Percentiles rank a stretch among this genome's conserved stretches.
phyloP scores from a whole-genome alignment of 2,329 filamentous ascomycete species.

The Pseudocercospora musae region DNA sequence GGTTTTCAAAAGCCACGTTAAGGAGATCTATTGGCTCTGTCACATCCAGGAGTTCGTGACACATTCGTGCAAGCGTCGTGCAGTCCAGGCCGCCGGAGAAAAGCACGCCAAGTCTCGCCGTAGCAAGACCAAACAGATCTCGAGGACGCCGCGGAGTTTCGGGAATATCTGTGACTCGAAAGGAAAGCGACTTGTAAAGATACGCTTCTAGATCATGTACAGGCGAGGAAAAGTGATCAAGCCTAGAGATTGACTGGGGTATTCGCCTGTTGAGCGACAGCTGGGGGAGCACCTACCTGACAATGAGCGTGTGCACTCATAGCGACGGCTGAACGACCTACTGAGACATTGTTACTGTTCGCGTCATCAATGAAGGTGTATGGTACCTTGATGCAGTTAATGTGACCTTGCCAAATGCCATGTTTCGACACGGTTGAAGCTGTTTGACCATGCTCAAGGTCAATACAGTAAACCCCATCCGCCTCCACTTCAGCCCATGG shows the following conservation, averaged over 20 bases:
- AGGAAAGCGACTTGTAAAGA: conserved; percentile 27
- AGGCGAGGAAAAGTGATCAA: conserved; percentile 23
- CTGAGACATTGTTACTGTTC: conserved; percentile 15
- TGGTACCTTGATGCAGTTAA: conserved; percentile 18
- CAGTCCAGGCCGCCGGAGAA: conserved; percentile 96
- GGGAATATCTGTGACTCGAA: conserved; percentile 60
- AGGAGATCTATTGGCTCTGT: conserved; percentile 76
- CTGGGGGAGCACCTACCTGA: conserved; percentile 35
- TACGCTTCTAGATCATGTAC: conserved; percentile 25
- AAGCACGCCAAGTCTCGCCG: conserved; percentile 67
- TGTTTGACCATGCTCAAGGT: conserved; percentile 41
- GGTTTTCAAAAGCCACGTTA: conserved; percentile 97
- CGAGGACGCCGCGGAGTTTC: conserved; percentile 25
- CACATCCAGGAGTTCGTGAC: conserved; percentile 69
- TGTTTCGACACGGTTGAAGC: background rate
- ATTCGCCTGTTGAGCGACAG: conserved; percentile 29
- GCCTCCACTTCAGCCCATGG: conserved; percentile 80
- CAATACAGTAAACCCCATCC: conserved; percentile 71
- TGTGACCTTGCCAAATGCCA: conserved; percentile 5
- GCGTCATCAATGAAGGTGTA: conserved; percentile 15
- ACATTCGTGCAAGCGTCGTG: conserved; percentile 76
- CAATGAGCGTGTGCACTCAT: conserved; percentile 29
- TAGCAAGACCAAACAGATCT: conserved; percentile 5
- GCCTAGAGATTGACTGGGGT: background rate
- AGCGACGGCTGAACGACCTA: conserved; percentile 20